A percentile compares a stretch with the other conserved stretches of the same genome.
Evolutionary conservation across 2,329 filamentous ascomycete species (phyloP).

Genomic region (Pestalotiopsis sp.): DNA sequence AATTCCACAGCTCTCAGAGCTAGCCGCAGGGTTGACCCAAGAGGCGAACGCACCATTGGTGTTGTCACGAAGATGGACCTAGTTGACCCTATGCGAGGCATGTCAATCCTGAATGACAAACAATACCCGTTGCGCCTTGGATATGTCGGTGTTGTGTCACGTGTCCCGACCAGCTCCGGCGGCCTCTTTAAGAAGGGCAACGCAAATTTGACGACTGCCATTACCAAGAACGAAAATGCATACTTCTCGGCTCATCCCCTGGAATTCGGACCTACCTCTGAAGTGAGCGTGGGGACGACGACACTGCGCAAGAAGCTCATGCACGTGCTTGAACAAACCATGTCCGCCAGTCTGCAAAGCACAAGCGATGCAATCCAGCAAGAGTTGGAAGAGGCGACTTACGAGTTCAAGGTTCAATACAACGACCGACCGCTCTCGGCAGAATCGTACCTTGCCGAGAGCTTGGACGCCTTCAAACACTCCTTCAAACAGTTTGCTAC

Average conservation of each 20-base stretch:
- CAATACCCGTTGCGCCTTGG: slow-evolving; percentile 95
- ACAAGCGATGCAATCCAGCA: slow-evolving; percentile 92
- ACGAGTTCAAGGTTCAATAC: slow-evolving; percentile 99
- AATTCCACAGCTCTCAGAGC: slow-evolving; percentile 93
- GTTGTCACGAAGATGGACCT: slow-evolving; percentile 99
- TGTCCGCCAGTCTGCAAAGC: slow-evolving; percentile 86
- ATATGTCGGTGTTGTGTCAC: slow-evolving; percentile 93
- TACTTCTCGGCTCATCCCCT: slow-evolving; percentile 83
- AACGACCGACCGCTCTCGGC: slow-evolving; percentile 94
- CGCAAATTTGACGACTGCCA: slow-evolving; percentile 75
- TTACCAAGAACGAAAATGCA: slow-evolving; percentile 82
- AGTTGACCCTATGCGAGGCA: slow-evolving; percentile 79
- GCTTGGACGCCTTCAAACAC: slow-evolving; percentile 94
- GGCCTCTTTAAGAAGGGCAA: slow-evolving; percentile 83
- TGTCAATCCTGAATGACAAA: slow-evolving; percentile 77
- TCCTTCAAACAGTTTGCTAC: slow-evolving; percentile 94
- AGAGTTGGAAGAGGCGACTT: slow-evolving; percentile 93
- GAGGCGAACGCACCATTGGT: slow-evolving; percentile 93
- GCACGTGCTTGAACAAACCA: slow-evolving; percentile 94
- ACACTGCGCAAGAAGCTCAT: slow-evolving; percentile 94
- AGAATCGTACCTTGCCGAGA: slow-evolving; percentile 95
- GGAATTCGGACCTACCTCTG: slow-evolving; percentile 74
- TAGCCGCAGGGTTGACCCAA: slow-evolving; percentile 86
- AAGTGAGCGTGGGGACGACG: slow-evolving; percentile 77
- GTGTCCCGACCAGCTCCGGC: slow-evolving; percentile 62